Evolutionary conservation across 2,329 filamentous ascomycete species (phyloP), one percentile per base, ranked within the genome.

Genomic region (Coniochaeta sp.): DNA sequence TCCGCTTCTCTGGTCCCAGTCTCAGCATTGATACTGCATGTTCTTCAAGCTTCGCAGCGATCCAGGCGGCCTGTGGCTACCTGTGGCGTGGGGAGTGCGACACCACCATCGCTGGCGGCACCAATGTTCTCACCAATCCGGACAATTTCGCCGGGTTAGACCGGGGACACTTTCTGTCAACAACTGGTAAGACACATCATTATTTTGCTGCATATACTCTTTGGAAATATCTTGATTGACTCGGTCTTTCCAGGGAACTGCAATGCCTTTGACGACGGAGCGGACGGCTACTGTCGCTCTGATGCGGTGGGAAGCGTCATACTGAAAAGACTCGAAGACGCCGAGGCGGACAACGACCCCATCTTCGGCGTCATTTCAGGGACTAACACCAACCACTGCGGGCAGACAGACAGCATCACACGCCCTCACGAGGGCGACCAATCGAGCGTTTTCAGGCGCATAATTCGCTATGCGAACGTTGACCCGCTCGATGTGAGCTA

Each of bases 231-330:
- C n/a, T n/a, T n/a, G n/a, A n/a, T n/a, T n/a, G n/a, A n/a, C n/a
- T n/a, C n/a, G n/a, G n/a, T n/a, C n/a, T n/a, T n/a, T n/a, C n/a
- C n/a, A n/a, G 28, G 73, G 74, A 0, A 68, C 43, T 76, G 70
- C 31, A 70, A 72, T 14, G 74, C 44, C 19, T 81, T 78, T 61
- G 78, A 80, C 50, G 69, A 72, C 2, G 66, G 70, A 7, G 81
- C 79, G 0, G 72, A 81, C 58, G 82, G 82, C 0, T 84, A 82
- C 60, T 78, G 72, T 0, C 73, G 80, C 6, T 81, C 77, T 1
- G 82, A 85, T 62, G 81, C 76, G 5, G 65, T 78, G 16, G 75
- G 67, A 1, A 69, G 73, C 6, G 60, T 84, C 5, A 69, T 77
- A 6, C 61, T 85, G 0, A 84, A 84, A 67, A 70, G 66, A 0